These are phyloP conservation scores for Euphrasia arctica DNA, from an alignment of 305 asterid genomes.

Conservation along the genomic window DNA sequence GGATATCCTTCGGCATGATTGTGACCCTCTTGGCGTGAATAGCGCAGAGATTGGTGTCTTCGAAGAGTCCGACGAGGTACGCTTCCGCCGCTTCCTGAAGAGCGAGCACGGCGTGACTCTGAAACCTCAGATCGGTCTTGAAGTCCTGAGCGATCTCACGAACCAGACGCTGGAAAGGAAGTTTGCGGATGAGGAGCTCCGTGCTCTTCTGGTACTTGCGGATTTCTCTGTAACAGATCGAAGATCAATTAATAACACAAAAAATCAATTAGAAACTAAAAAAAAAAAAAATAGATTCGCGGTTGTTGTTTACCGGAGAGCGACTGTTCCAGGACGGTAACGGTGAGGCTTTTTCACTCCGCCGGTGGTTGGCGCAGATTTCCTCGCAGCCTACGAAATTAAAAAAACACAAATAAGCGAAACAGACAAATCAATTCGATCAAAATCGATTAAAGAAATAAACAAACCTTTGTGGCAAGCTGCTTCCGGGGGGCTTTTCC, in stretches of 20 bases:
- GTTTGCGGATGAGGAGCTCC: slow-evolving; percentile 55
- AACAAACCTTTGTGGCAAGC: slow-evolving; percentile 54
- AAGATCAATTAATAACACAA: not conserved
- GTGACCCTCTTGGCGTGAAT: slow-evolving; percentile 75
- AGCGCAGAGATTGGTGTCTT: slow-evolving; percentile 60
- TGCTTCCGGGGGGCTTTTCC: slow-evolving; percentile 65
- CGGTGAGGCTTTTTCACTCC: slow-evolving; percentile 79
- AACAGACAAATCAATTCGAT: not conserved
- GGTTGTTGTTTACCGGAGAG: slow-evolving; percentile 45
- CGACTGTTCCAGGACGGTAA: slow-evolving; percentile 74
- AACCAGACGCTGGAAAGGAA: slow-evolving; percentile 64
- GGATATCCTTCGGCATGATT: slow-evolving; percentile 68
- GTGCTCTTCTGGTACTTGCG: slow-evolving; percentile 65
- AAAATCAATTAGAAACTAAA: not conserved
- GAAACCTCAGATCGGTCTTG: slow-evolving; percentile 64
- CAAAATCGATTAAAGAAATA: not conserved
- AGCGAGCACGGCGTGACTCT: slow-evolving; percentile 68
- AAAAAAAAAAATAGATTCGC: not conserved
- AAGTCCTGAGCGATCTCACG: slow-evolving; percentile 73
- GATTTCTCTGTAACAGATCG: not conserved
- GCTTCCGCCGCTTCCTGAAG: slow-evolving; percentile 68
- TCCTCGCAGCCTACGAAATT: slow-evolving; percentile 51
- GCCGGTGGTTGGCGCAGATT: slow-evolving; percentile 63
- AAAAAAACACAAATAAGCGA: not conserved
- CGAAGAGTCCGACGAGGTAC: slow-evolving; percentile 60